These are phyloP conservation scores for Penicillium diatomitis DNA, from an alignment of 495 filamentous ascomycete genomes.

Conservation along the genomic window DNA sequence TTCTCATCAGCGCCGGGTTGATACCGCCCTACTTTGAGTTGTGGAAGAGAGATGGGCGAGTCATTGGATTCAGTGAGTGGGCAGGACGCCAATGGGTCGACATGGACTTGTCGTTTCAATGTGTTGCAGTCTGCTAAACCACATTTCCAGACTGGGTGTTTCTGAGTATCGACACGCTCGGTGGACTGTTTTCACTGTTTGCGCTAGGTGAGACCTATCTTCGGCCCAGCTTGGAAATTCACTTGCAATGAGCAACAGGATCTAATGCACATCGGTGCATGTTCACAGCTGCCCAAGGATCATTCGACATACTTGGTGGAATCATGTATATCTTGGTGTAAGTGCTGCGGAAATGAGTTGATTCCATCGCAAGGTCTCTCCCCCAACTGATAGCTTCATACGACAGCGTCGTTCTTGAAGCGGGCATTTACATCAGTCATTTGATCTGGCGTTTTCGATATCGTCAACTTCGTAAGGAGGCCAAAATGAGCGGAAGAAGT, in stretches of 20 bases:
- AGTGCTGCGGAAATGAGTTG: constrained; percentile 5
- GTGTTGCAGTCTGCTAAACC: not conserved
- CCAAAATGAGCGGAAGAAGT: constrained; percentile 45
- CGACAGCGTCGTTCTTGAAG: constrained; percentile 51
- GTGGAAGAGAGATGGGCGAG: constrained; percentile 59
- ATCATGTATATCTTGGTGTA: constrained; percentile 61
- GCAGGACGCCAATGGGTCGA: not conserved
- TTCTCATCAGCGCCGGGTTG: constrained; percentile 51
- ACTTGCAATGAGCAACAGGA: no score
- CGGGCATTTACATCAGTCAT: constrained; percentile 61
- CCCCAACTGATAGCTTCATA: not conserved
- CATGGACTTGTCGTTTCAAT: no score
- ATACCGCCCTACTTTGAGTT: constrained; percentile 65
- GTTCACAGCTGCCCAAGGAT: constrained; percentile 49
- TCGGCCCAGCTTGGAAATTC: not conserved
- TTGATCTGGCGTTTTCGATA: constrained; percentile 58
- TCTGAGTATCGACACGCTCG: constrained; percentile 58
- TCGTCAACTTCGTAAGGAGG: constrained; percentile 46
- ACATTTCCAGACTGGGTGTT: constrained; percentile 46
- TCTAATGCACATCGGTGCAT: not conserved
- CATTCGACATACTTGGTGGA: constrained; percentile 62
- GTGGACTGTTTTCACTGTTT: constrained; percentile 68
- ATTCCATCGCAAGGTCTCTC: no score
- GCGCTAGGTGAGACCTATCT: constrained; percentile 44
- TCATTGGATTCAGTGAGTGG: constrained; percentile 57